Conservation (phyloP, 2,329 filamentous ascomycete genomes). For the Ophiobolus disseminans region DNA sequence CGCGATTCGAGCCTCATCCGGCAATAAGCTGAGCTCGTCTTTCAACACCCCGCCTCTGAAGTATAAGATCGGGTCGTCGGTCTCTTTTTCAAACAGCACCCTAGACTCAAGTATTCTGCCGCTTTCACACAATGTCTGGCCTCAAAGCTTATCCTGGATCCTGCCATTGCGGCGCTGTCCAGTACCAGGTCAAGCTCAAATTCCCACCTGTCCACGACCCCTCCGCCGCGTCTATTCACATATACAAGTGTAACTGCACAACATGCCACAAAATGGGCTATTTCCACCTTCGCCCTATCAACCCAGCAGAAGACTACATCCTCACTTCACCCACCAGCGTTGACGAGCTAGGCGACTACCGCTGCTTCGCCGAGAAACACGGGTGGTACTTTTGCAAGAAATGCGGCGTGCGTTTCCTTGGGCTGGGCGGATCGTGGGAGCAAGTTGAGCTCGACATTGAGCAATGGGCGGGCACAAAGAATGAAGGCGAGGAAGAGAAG, state of each 20-base stretch:
- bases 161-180: slow-evolving; percentile 56
- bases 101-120: neutral
- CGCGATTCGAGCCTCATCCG: neutral
- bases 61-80: neutral
- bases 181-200: slow-evolving; percentile 54
- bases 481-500: slow-evolving; percentile 16
- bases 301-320: slow-evolving; percentile 54
- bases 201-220: slow-evolving; percentile 45
- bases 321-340: slow-evolving; percentile 52
- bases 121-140: slow-evolving; percentile 28
- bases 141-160: slow-evolving; percentile 48
- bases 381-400: slow-evolving; percentile 58
- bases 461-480: slow-evolving; percentile 24
- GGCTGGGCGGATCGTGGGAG: slow-evolving; percentile 37
- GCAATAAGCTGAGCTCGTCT: neutral
- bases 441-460: slow-evolving; percentile 28
- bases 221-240: slow-evolving; percentile 24
- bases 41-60: neutral
- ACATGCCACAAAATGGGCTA: slow-evolving; percentile 58
- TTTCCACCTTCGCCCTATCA: slow-evolving; percentile 54
- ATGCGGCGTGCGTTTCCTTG: slow-evolving; percentile 57
- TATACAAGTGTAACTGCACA: slow-evolving; percentile 59
- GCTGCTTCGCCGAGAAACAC: slow-evolving; percentile 35
- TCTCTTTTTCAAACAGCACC: neutral
- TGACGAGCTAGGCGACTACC: slow-evolving; percentile 53